phyloP scores from a whole-genome alignment of 495 filamentous ascomycete genomes.

The Oidiodendron maius region DNA sequence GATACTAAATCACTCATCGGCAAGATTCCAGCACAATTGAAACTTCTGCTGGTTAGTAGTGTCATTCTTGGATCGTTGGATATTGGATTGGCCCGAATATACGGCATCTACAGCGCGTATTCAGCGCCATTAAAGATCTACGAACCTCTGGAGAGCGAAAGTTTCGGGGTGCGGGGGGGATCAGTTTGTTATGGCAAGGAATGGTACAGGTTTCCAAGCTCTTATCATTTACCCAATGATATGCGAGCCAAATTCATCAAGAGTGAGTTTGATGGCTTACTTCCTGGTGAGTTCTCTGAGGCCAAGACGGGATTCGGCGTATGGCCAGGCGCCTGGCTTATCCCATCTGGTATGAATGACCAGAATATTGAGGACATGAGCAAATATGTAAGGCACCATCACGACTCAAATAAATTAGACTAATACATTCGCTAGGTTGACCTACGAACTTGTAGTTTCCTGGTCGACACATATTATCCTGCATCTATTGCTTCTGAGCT shows the following conservation, averaged over 20 bases:
- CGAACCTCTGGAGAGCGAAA: conserved; percentile 35
- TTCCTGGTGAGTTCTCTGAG: conserved; percentile 87
- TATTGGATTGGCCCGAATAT: conserved; percentile 61
- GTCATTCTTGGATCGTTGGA: conserved; percentile 51
- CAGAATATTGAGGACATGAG: conserved; percentile 77
- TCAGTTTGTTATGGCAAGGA: conserved; percentile 90
- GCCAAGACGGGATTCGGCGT: conserved; percentile 55
- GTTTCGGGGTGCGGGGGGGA: conserved; percentile 48
- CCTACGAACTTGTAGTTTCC: conserved; percentile 67
- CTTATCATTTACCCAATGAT: conserved; percentile 76
- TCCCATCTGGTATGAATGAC: conserved; percentile 87
- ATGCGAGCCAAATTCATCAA: conserved; percentile 83
- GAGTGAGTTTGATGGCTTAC: conserved; percentile 80
- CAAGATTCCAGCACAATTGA: conserved; percentile 64
- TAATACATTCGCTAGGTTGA: conserved; percentile 39
- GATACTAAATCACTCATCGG: conserved; percentile 58
- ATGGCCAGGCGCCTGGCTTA: conserved; percentile 72
- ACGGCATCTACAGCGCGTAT: conserved; percentile 83
- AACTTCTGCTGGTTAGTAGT: conserved; percentile 52
- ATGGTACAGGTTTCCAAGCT: conserved; percentile 97
- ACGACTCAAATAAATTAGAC: not conserved
- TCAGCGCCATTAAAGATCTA: conserved; percentile 80
- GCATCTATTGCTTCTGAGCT: conserved; percentile 41
- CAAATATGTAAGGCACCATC: conserved; percentile 68
- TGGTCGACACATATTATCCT: conserved; percentile 84